phyloP scores from a whole-genome alignment of 2,329 filamentous ascomycete genomes.

The Thielaviopsis ethacetica region DNA sequence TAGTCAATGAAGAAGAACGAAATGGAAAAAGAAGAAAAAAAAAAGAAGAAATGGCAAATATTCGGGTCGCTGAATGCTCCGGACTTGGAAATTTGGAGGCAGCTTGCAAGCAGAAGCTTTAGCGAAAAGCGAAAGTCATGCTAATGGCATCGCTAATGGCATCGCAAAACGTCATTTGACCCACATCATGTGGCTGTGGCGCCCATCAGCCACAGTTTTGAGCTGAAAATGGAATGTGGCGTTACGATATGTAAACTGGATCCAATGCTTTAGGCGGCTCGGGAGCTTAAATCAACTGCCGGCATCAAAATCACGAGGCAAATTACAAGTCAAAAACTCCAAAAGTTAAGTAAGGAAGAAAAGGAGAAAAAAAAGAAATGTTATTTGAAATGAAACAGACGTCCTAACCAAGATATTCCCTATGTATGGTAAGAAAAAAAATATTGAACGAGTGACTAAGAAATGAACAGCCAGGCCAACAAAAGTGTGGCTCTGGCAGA shows the following conservation, averaged over 20 bases:
- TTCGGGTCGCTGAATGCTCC: too few relatives aligned
- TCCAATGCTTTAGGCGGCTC: neutral
- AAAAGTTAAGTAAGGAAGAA: constrained; percentile 2
- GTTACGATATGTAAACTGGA: neutral
- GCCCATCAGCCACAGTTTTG: neutral
- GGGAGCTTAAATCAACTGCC: neutral
- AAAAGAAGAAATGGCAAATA: neutral
- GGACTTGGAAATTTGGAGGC: neutral
- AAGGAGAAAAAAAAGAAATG: constrained; percentile 11
- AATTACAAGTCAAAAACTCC: constrained; percentile 7
- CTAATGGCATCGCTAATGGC: neutral
- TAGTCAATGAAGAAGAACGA: neutral
- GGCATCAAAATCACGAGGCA: constrained; percentile 13
- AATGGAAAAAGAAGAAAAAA: neutral
- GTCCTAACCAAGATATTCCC: neutral
- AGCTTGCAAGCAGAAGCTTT: neutral
- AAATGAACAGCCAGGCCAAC: neutral
- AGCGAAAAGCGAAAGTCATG: neutral
- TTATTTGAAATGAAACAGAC: neutral
- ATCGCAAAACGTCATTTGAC: neutral
- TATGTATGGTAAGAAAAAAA: neutral
- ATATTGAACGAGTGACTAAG: neutral
- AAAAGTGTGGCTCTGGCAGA: neutral
- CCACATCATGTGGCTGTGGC: neutral
- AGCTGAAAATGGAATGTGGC: neutral